Base-by-base conservation (phyloP, 2,329 filamentous ascomycete species). In the Neofusicoccum cordaticola region DNA sequence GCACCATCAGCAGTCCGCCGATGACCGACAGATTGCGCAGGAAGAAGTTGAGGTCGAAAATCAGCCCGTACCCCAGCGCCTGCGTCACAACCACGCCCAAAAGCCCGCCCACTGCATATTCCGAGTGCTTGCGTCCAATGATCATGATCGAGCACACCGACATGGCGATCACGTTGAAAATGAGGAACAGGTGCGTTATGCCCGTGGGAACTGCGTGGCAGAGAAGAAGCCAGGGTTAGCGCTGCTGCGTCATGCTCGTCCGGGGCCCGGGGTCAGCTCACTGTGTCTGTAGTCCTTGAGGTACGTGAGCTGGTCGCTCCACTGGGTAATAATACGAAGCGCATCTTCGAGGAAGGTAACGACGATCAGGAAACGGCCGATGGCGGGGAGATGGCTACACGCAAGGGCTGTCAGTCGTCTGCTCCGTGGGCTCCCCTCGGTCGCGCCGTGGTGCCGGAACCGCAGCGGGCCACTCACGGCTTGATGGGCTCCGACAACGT, bases 21-120 rank as follows among this genome's bases (percentile, higher is more conserved):
- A 98, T 94, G 73, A 99, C 95, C 69, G 93, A 97, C 67, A 99
- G 85, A 78, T 99, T 99, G 81, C 95, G 93, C 69, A 99, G 90
- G 88, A 99, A 99, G 85, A 99, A 99, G 87, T 98, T 99, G 75
- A 98, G 87, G 80, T 99, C 95, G 79, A 99, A 98, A 79, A 99
- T 97, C 68, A 99, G 86, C 66, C 95, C 95, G 78, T 99, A 99
- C 72, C 95, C 95, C 64, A 99, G 86, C 19, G 94, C 95, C 81
- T 99, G 95, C 39, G 93, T 90, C 67, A 99, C 80, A 61, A 99
- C 94, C 62, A 99, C 95, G 62, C 83, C 90, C 77, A 97, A 90
- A 68, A 99, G 90, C 67, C 94, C 95, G 67, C 83, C 87, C 66
- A 98, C 95, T 66, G 94, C 95, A 79, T 93, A 94, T 80, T 96